A percentile compares a stretch with the other conserved stretches of the same genome.
phyloP scores from a whole-genome alignment of 169 alveolate species.

The Amoebophrya sp. region DNA sequence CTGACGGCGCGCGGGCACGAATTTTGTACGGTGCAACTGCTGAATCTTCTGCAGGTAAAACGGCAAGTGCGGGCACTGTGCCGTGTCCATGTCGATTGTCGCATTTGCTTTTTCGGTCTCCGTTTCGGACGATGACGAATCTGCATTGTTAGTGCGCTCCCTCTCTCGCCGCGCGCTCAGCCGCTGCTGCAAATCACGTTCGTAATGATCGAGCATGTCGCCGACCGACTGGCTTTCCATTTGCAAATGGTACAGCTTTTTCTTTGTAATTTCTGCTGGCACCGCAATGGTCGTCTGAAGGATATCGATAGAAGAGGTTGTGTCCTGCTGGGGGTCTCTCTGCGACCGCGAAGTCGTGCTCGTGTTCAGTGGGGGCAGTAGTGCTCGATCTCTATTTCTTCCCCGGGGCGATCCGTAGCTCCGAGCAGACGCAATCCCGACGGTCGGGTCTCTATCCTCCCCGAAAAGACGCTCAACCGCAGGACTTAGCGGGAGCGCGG shows the following conservation, averaged over 20 bases:
- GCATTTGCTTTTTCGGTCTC: background rate
- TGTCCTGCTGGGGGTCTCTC: no score
- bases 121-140: background rate
- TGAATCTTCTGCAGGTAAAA: background rate
- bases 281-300: no score
- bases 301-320: no score
- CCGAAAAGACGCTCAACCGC: no score
- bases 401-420: slow-evolving; percentile 7
- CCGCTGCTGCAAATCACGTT: background rate
- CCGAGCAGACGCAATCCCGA: background rate
- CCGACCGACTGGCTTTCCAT: background rate
- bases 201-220: background rate
- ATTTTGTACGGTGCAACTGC: background rate
- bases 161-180: background rate
- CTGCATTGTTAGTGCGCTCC: background rate
- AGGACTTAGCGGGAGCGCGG: no score
- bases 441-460: no score
- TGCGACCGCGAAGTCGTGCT: no score
- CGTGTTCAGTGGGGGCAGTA: no score
- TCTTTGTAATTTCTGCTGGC: no score
- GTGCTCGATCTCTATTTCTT: background rate
- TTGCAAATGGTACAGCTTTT: background rate
- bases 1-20: background rate
- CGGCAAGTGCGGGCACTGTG: background rate
- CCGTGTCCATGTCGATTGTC: background rate